Base-by-base conservation (phyloP, 331 rosid species). In the Malus hybrid region DNA sequence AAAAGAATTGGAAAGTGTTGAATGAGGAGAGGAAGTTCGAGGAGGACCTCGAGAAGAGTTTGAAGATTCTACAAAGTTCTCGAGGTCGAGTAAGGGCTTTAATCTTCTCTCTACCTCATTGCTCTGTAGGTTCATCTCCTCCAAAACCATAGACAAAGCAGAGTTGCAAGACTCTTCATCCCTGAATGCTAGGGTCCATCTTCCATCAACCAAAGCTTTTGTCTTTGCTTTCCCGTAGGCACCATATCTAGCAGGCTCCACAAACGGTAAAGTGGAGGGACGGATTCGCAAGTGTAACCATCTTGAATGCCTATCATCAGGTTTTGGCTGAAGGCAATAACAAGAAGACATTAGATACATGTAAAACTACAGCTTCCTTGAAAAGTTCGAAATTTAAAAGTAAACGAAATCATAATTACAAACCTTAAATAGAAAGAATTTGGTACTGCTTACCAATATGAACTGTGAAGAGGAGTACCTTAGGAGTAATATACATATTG, bases 271-370 rank as follows among this genome's bases (percentile, higher is more conserved):
- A 59, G 88, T 82, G 14, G 93, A 88, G 67, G 93, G 98, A 52
- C 96, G 88, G 77, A 93, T 91, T 77, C 97, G 87, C 86, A 88
- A 78, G 83, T 91, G 98, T 80, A 93, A 80, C 98, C 98, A 93
- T 85, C 82, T 87, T 46, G 87, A 39, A 80, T 91, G 91, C 77
- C 86, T 93, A 73, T 83, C 85, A 48, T 93, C 97, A 54, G 88
- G 64, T 87, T 80, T 88, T 78, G 98, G 96, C 98, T 93, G 88
- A 24, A 76, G 67, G 65, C 74, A 56, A 62, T 18, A 16, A 68
- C 71, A 18, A 72, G 65, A 80, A 75, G 74, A 28, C 39, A 65
- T 69, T 79, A 73, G 44, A 67, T 60, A 59, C 24, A 29, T 7
- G 52, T 36, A 27, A 75, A 42, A 55, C 56, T 15, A 57, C 19